Conservation (phyloP, 2,329 filamentous ascomycete genomes). For the Aureobasidium sp. region DNA sequence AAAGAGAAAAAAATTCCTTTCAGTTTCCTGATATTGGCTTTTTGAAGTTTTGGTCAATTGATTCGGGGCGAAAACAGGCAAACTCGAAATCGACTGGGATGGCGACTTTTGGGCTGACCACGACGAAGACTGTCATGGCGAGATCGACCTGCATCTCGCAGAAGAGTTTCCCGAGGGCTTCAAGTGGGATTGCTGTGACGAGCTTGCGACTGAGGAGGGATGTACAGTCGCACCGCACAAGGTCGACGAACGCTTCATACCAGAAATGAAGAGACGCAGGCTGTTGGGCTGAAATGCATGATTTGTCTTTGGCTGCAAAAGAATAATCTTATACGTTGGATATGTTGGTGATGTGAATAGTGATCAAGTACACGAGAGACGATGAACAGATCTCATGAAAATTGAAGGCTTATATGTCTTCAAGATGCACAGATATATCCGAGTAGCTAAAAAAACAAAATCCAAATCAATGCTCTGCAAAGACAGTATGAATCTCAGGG, state of each 20-base stretch:
- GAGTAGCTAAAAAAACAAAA: no score
- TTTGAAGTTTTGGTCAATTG: no score
- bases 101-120: slow-evolving; percentile 27
- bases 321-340: no score
- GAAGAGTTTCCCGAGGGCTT: slow-evolving; percentile 26
- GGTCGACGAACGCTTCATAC: not conserved
- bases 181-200: slow-evolving; percentile 27
- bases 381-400: no score
- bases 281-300: not conserved
- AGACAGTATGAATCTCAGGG: not conserved
- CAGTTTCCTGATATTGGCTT: no score
- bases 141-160: slow-evolving; percentile 23
- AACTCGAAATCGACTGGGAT: slow-evolving; percentile 23
- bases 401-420: no score
- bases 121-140: slow-evolving; percentile 26
- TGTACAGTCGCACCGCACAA: not conserved
- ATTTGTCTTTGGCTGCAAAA: not conserved
- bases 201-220: slow-evolving; percentile 14
- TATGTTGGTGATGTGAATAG: no score
- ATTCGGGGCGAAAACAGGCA: no score
- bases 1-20: no score
- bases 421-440: no score
- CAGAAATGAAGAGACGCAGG: not conserved
- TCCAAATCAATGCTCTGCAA: no score
- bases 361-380: no score